Base-by-base conservation (phyloP, 257 asterid species). In the Primulina huaijiensis region DNA sequence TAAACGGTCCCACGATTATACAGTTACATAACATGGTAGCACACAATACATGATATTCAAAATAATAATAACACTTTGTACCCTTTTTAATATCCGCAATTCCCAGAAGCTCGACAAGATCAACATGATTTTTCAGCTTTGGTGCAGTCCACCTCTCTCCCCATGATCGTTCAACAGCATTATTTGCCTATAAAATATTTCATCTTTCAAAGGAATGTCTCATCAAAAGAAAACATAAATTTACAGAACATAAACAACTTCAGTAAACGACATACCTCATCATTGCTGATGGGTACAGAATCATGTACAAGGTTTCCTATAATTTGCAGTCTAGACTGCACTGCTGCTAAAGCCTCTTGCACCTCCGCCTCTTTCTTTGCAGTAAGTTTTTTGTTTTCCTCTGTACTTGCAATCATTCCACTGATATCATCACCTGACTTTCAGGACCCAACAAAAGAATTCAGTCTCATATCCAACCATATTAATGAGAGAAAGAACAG, bases 291-390 rank as follows among this genome's bases (percentile, higher is more conserved):
- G 11, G 99, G 99, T 34, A 93, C 99, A 46, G 99, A 84, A 77
- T 93, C 97, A 70, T 93, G 99, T 61, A 93, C 99, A 56, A 93
- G 90, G 67, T 90, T 93, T 70, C 99, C 99, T 80, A 93, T 89
- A 53, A 34, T 43, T 58, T 75, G 83, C 72, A 89, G 66, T 79
- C 73, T 89, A 43, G 87, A 76, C 74, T 93, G 86, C 68, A 93
- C 46, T 67, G 87, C 87, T 3, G 80, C 77, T 46, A 83, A 83
- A 70, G 96, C 95, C 74, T 83, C 95, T 80, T 90, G 88, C 71
- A 89, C 99, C 80, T 89, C 99, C 38, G 74, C 81, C 69, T 84
- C 95, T 74, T 90, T 90, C 71, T 74, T 73, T 69, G 78, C 82
- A 55, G 82, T 88, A 67, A 68, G 79, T 65, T 81, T 78, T 72